phyloP scores from a whole-genome alignment of 1,284 basidiomycete genomes.

The Cutaneotrichosporon sp. region DNA sequence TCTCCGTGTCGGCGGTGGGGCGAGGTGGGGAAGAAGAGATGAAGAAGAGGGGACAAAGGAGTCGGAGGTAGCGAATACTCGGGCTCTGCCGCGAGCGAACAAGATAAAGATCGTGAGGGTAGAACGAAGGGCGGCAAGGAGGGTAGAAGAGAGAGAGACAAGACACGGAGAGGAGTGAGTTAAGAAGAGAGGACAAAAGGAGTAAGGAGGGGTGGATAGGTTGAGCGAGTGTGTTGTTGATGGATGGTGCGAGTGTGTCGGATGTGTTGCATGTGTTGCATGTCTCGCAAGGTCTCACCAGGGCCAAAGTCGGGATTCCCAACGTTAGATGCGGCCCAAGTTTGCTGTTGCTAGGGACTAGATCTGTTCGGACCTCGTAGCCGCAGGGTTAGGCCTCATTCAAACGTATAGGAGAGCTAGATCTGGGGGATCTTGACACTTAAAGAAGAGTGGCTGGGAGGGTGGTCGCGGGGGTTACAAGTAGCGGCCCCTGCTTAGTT shows the following conservation, averaged over 20 bases:
- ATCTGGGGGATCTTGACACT: not conserved
- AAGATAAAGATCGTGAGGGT: constrained; percentile 3
- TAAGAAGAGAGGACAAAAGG: not conserved
- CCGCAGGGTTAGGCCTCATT: not conserved
- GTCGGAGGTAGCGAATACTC: not conserved
- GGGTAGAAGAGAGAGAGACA: not conserved
- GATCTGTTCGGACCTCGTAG: not conserved
- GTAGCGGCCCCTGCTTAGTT: too few species aligned
- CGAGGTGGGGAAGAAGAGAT: not conserved
- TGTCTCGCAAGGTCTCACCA: not conserved
- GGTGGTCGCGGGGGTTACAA: not conserved
- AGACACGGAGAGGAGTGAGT: not conserved
- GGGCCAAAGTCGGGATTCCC: too few species aligned
- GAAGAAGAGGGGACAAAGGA: not conserved
- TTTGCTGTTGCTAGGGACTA: not conserved
- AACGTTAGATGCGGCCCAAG: not conserved
- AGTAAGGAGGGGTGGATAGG: not conserved
- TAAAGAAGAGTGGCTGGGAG: not conserved
- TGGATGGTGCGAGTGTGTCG: constrained; percentile 1
- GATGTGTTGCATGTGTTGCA: not conserved
- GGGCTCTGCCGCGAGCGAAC: not conserved
- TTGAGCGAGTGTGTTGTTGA: constrained; percentile 4
- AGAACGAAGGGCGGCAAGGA: not conserved
- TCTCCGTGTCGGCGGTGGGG: not conserved
- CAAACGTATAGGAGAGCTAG: not conserved